Base-by-base conservation (phyloP, 2,329 filamentous ascomycete genomes). In the Endocalyx cinctus region DNA sequence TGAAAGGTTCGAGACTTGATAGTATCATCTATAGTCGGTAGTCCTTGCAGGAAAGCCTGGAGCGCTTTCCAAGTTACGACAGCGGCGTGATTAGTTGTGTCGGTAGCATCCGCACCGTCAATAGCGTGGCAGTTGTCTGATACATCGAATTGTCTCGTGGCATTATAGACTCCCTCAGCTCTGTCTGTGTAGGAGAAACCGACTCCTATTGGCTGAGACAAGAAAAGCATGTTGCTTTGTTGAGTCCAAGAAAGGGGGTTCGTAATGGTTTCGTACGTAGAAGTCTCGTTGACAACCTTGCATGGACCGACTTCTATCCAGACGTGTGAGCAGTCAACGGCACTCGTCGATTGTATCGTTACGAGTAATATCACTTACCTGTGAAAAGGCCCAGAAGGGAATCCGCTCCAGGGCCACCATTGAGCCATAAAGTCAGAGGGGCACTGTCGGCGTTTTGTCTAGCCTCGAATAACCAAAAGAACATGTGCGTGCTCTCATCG, bases 181-280 rank as follows among this genome's bases (percentile, higher is more conserved):
- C n/a, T n/a, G 8, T 23, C 20, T 12, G 45, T 43, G 29, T 57
- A 60, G 6, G 53, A 58, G 38, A 50, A 62, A 10, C 59, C 60
- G 6, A 49, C 44, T 29, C 53, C 56, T 43, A 62, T 54, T 4
- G 63, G 82, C 53, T 85, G 74, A 46, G 86, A 81, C 45, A 86
- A 74, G 56, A 82, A 85, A 12, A 86, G 70, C 69, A 84, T 74
- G 43, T 83, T 83, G 41, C 70, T 72, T 16, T 73, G 67, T 44
- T 76, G 74, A 39, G 75, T 79, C 73, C 77, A 82, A 1, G 75
- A 75, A 58, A 72, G 77, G 0, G 74, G 72, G n/a, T n/a, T n/a
- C n/a, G 20, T 23, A 23, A 23, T 23, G 8, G 43, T 82, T 82
- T n/a, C n/a, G n/a, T n/a, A n/a, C n/a, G n/a, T n/a, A n/a, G n/a